Conservation (phyloP, 2,329 filamentous ascomycete genomes). For the Aaosphaeria pasadenensis region DNA sequence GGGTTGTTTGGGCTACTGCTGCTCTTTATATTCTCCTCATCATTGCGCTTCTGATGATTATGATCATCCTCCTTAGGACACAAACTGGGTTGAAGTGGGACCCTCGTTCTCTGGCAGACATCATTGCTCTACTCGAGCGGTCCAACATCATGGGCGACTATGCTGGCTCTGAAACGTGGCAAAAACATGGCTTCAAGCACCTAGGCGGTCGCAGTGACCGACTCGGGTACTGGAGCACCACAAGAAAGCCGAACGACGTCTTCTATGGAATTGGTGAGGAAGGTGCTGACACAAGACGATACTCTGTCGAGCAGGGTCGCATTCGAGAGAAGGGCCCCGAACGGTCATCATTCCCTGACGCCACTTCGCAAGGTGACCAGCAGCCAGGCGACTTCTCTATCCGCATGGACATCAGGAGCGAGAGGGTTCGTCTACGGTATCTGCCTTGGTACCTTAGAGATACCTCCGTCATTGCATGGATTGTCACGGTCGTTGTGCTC, state of each 20-base stretch:
- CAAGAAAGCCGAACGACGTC: constrained; percentile 60
- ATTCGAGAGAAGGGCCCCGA: constrained; percentile 45
- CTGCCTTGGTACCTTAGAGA: constrained; percentile 75
- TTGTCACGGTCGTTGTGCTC: constrained; percentile 41
- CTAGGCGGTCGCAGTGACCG: constrained; percentile 61
- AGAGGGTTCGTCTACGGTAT: constrained; percentile 60
- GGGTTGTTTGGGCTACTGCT: constrained; percentile 74
- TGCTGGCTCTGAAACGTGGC: constrained; percentile 62
- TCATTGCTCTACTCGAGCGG: constrained; percentile 73
- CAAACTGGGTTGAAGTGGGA: constrained; percentile 84
- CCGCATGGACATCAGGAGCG: constrained; percentile 51
- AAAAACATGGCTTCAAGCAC: constrained; percentile 52
- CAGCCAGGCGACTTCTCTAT: constrained; percentile 42
- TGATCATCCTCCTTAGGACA: constrained; percentile 62
- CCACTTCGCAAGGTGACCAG: constrained; percentile 8
- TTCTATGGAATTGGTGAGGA: constrained; percentile 79
- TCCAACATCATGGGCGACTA: constrained; percentile 78
- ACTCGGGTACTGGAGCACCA: constrained; percentile 82
- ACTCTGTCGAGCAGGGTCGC: constrained; percentile 49
- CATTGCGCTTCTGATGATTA: constrained; percentile 55
- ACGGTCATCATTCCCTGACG: constrained; percentile 11
- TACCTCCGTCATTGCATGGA: constrained; percentile 63
- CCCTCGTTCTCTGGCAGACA: constrained; percentile 74
- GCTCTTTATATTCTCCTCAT: constrained; percentile 69
- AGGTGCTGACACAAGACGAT: constrained; percentile 50